Conservation (phyloP, 129 eudicot species). For the Centaurea solstitialis region DNA sequence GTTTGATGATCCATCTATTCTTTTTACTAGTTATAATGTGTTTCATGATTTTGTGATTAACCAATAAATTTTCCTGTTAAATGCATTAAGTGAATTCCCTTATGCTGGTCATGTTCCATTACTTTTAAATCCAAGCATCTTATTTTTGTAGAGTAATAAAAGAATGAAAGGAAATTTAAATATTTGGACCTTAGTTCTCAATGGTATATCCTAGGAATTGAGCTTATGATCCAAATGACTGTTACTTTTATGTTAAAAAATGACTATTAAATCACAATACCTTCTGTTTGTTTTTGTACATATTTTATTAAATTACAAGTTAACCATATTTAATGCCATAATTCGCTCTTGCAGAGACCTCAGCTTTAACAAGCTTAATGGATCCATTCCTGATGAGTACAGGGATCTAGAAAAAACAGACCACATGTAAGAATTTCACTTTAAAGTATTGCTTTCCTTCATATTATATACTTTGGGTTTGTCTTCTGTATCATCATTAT, state of each 20-base stretch:
- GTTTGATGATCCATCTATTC: too few relatives aligned
- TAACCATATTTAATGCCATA: not conserved
- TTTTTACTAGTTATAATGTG: too few relatives aligned
- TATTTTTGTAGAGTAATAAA: too few relatives aligned
- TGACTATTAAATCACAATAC: not conserved
- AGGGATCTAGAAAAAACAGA: conserved; percentile 16
- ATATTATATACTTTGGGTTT: too few relatives aligned
- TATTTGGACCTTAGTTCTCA: too few relatives aligned
- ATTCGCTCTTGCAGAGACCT: conserved; percentile 50
- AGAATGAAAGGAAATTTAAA: too few relatives aligned
- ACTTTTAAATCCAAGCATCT: too few relatives aligned
- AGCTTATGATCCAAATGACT: not conserved
- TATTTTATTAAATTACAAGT: not conserved
- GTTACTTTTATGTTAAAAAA: not conserved
- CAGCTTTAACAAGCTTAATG: conserved; percentile 57
- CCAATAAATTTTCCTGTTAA: too few relatives aligned
- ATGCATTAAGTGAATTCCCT: too few relatives aligned
- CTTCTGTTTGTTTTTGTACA: not conserved
- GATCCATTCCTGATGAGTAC: conserved; percentile 36
- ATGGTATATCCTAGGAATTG: not conserved
- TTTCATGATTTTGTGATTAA: too few relatives aligned
- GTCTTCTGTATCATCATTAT: too few relatives aligned
- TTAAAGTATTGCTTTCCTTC: not conserved
- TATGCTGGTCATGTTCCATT: too few relatives aligned
- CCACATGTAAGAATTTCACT: conserved; percentile 34